Evolutionary conservation across 257 asterid genomes (phyloP).

Genomic region (Solanum piurae): DNA sequence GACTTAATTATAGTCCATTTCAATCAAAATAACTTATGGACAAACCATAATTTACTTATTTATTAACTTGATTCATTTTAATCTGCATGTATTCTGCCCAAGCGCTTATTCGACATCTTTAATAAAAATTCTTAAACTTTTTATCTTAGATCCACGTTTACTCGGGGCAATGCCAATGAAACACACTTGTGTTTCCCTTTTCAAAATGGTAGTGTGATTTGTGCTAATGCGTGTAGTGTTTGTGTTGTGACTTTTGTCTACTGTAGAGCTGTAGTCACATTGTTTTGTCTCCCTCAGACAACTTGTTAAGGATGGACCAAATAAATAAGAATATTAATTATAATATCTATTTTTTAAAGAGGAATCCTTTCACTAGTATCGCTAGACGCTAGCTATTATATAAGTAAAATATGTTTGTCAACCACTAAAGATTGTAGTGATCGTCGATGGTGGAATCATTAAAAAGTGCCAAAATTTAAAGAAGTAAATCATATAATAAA

Average conservation of each 20-base stretch:
- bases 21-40: not conserved
- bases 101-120: rapidly evolving
- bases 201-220: not conserved
- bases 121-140: not conserved
- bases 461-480: too few species aligned
- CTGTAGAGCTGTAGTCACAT: not conserved
- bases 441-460: not conserved
- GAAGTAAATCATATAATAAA: rapidly evolving
- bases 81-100: rapidly evolving
- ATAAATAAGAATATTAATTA: not conserved
- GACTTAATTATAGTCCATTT: not conserved
- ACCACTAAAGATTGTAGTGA: not conserved
- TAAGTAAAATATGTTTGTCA: not conserved
- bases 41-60: not conserved
- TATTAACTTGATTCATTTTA: not conserved
- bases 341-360: not conserved
- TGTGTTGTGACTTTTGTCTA: not conserved
- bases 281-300: not conserved
- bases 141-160: rapidly evolving
- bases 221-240: not conserved
- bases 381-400: not conserved
- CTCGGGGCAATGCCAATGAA: too few species aligned
- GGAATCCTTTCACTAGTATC: not conserved
- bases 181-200: not conserved
- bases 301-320: not conserved